Evolutionary conservation across 495 filamentous ascomycete genomes (phyloP).

Genomic region (Xylona heveae): DNA sequence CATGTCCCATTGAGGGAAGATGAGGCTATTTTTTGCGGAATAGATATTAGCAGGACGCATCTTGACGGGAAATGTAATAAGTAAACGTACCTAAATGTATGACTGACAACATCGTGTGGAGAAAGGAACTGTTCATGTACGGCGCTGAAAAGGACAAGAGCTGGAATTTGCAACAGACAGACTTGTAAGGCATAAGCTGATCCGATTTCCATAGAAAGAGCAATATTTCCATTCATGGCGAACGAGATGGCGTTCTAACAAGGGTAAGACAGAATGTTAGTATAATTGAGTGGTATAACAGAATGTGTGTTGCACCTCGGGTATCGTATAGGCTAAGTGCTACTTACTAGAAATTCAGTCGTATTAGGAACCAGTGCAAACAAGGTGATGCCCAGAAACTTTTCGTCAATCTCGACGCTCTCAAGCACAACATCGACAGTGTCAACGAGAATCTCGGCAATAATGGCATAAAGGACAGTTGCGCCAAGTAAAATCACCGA

Average conservation of each 20-base stretch:
- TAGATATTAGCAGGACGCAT: not conserved
- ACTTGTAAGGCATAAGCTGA: constrained; percentile 95
- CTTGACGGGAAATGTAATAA: not conserved
- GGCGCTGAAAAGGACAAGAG: constrained; percentile 79
- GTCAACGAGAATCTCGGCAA: constrained; percentile 91
- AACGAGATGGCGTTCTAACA: constrained; percentile 98
- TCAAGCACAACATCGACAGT: constrained; percentile 88
- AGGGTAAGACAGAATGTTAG: too few species aligned
- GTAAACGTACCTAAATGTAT: constrained; percentile 51
- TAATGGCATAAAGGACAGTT: constrained; percentile 81
- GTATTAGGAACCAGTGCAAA: constrained; percentile 97
- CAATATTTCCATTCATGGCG: constrained; percentile 99
- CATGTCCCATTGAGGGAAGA: constrained; percentile 99
- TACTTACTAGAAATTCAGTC: constrained; percentile 80
- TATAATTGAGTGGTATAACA: too few species aligned
- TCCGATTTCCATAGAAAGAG: constrained; percentile 96
- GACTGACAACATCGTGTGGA: constrained; percentile 37
- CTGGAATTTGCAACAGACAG: constrained; percentile 88
- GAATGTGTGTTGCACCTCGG: too few species aligned
- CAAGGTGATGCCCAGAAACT: constrained; percentile 92
- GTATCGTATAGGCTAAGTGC: too few species aligned
- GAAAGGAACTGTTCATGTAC: constrained; percentile 18
- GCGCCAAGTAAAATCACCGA: constrained; percentile 73
- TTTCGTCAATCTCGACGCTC: constrained; percentile 82
- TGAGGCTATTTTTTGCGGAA: constrained; percentile 32